A percentile compares a stretch with the other conserved stretches of the same genome.
phyloP scores from a whole-genome alignment of 257 asterid species.

The Przewalskia tangutica region DNA sequence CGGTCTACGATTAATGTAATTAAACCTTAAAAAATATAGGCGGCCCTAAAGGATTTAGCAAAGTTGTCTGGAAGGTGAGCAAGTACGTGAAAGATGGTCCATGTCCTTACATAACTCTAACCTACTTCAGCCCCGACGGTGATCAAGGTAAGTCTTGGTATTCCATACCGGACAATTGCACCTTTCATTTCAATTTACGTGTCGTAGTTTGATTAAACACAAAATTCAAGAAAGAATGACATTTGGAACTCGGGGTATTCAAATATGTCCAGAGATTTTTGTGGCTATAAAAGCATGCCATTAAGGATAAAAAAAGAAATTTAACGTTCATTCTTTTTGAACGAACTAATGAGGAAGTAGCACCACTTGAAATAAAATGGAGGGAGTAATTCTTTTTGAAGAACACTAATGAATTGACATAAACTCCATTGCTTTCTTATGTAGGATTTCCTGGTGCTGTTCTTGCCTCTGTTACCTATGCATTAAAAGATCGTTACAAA shows the following conservation, averaged over 20 bases:
- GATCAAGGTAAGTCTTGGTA: constrained; percentile 4
- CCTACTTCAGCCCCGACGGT: constrained; percentile 9
- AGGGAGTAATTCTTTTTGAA: background rate
- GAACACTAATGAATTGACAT: background rate
- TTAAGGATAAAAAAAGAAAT: background rate
- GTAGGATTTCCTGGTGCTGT: constrained; percentile 22
- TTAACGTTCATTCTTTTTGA: background rate
- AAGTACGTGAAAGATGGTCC: background rate
- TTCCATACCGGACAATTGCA: background rate
- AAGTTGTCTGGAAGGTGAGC: constrained; percentile 1
- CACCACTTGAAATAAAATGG: background rate
- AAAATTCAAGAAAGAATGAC: no score
- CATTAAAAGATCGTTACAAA: background rate
- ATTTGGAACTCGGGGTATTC: background rate
- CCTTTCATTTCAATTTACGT: no score
- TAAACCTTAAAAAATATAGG: background rate
- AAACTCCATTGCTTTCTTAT: background rate
- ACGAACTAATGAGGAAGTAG: background rate
- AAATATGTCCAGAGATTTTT: background rate
- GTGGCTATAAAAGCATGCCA: background rate
- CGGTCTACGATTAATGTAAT: background rate
- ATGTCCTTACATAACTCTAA: background rate
- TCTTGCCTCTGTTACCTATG: constrained; percentile 8
- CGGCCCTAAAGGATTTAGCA: constrained; percentile 7
- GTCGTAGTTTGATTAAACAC: no score